Conservation (phyloP, 2,329 filamentous ascomycete species). For the Trichoderma asperellum region DNA sequence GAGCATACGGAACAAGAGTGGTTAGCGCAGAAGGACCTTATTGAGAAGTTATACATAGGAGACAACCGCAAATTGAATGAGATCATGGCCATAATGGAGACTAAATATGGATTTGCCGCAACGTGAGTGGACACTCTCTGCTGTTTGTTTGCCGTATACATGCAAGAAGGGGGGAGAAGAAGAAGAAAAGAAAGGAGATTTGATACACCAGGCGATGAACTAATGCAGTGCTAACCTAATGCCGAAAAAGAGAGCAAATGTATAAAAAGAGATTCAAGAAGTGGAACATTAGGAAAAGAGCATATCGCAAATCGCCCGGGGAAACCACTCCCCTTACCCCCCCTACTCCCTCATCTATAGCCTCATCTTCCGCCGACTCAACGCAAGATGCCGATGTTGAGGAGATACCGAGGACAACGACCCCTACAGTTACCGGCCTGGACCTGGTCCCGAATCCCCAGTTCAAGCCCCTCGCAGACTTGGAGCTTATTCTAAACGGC, state of each 20-base stretch:
- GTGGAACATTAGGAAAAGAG: conserved; percentile 45
- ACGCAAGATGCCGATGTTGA: conserved; percentile 12
- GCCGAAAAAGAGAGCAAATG: conserved; percentile 43
- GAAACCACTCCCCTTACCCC: neutral
- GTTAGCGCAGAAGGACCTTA: conserved; percentile 40
- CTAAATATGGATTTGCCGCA: conserved; percentile 43
- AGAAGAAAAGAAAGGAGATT: neutral
- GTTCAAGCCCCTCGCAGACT: conserved; percentile 36
- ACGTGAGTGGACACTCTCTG: conserved; percentile 39
- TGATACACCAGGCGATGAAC: neutral
- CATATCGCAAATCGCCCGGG: conserved; percentile 38
- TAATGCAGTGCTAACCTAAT: conserved; percentile 6
- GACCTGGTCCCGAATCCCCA: conserved; percentile 34
- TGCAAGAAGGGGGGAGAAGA: neutral
- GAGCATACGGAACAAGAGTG: conserved; percentile 45
- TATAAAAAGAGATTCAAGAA: conserved; percentile 47
- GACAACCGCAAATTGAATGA: conserved; percentile 45
- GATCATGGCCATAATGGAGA: conserved; percentile 43
- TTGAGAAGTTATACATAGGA: conserved; percentile 42
- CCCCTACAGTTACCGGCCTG: conserved; percentile 24
- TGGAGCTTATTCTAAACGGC: conserved; percentile 42
- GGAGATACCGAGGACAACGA: neutral
- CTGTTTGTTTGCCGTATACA: neutral
- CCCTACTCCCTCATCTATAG: conserved; percentile 26
- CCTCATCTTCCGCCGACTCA: conserved; percentile 3